Evolutionary conservation across 257 asterid genomes (phyloP).

Genomic region (Salvia hispanica): DNA sequence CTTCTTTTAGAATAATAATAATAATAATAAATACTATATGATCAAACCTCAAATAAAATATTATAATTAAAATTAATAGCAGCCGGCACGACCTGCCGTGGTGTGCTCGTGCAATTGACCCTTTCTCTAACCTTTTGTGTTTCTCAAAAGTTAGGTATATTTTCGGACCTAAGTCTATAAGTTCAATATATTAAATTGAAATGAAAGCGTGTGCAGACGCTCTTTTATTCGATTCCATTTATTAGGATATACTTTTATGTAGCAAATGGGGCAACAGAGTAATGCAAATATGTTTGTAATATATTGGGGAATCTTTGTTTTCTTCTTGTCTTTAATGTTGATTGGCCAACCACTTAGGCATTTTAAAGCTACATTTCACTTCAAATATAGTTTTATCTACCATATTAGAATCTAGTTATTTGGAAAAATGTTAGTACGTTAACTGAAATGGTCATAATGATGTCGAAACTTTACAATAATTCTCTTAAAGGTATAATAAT

Average conservation of each 20-base stretch:
- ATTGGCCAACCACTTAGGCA: conserved; percentile 39
- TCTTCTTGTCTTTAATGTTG: conserved; percentile 31
- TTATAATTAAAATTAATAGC: not conserved
- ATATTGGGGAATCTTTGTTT: conserved; percentile 34
- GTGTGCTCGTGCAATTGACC: conserved; percentile 30
- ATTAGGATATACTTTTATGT: conserved; percentile 1
- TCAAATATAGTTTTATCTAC: conserved; percentile 3
- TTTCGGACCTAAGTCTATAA: not conserved
- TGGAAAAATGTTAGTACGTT: not conserved
- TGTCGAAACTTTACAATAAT: conserved; percentile 33
- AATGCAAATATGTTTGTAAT: conserved; percentile 21
- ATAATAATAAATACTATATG: not conserved
- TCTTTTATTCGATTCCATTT: conserved; percentile 32
- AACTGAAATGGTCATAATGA: conserved; percentile 24
- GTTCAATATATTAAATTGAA: not conserved
- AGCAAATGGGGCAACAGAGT: conserved; percentile 23
- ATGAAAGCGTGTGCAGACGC: conserved; percentile 28
- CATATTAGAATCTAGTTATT: conserved; percentile 14
- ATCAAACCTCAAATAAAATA: not conserved
- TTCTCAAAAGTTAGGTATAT: conserved; percentile 2
- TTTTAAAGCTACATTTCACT: conserved; percentile 33
- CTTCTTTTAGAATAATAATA: too few relatives aligned
- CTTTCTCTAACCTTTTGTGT: not conserved
- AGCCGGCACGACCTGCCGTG: conserved; percentile 13
- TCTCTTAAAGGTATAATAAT: conserved; percentile 14